A percentile compares a stretch with the other conserved stretches of the same genome.
These are phyloP conservation scores for Cephaloascus fragrans DNA, from an alignment of 805 yeast genomes.

Conservation along the genomic window DNA sequence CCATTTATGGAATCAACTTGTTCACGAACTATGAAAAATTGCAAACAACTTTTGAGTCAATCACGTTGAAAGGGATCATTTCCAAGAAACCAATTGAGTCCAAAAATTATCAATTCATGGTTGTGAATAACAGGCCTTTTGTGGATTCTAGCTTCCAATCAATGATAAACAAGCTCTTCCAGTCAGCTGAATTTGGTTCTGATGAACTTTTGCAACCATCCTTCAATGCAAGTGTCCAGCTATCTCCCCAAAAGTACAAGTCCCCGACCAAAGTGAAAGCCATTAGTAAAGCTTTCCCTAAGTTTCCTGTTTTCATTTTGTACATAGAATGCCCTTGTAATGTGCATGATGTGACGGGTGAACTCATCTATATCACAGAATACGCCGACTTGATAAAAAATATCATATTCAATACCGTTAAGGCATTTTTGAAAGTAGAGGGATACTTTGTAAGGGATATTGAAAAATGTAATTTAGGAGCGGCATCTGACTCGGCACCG, in stretches of 20 bases:
- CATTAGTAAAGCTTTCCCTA: slow-evolving; percentile 20
- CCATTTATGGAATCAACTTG: slow-evolving; percentile 19
- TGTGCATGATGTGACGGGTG: slow-evolving; percentile 28
- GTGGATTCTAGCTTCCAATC: slow-evolving; percentile 7
- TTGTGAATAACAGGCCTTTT: slow-evolving; percentile 29
- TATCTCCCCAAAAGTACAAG: slow-evolving; percentile 7
- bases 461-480: not conserved
- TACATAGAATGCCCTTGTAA: slow-evolving; percentile 14
- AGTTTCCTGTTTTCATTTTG: slow-evolving; percentile 28
- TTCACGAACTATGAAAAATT: slow-evolving; percentile 13
- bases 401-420: slow-evolving; percentile 18
- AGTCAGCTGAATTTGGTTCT: slow-evolving; percentile 10
- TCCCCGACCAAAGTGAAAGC: slow-evolving; percentile 10
- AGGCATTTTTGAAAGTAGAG: slow-evolving; percentile 13
- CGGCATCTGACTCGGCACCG: not conserved
- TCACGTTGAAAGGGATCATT: slow-evolving; percentile 24
- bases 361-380: slow-evolving; percentile 14
- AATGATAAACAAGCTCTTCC: slow-evolving; percentile 14
- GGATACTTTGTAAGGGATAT: slow-evolving; percentile 6
- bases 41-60: slow-evolving; percentile 14
- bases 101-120: slow-evolving; percentile 32
- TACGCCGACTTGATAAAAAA: slow-evolving; percentile 15
- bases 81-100: slow-evolving; percentile 23
- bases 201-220: slow-evolving; percentile 5
- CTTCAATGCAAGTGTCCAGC: slow-evolving; percentile 5